Evolutionary conservation across 2,329 filamentous ascomycete species (phyloP).

Genomic region (Grosmannia serpens): DNA sequence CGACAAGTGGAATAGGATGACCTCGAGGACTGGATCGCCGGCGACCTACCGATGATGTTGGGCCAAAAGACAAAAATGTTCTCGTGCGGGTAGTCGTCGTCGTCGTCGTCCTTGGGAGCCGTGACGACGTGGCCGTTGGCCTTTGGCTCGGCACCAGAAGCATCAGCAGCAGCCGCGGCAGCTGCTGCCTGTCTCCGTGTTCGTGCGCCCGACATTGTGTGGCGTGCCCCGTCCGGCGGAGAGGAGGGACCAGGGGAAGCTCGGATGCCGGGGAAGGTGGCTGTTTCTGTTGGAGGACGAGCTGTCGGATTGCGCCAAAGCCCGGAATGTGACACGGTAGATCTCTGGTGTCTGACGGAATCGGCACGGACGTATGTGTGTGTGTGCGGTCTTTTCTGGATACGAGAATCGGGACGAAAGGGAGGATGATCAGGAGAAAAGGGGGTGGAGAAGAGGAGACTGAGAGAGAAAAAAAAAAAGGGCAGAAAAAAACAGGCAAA

Average conservation of each 20-base stretch:
- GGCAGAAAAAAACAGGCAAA: neutral
- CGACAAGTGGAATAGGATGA: too few species aligned
- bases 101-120: slow-evolving; percentile 23
- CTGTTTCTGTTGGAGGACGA: neutral
- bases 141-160: neutral
- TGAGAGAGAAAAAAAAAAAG: neutral
- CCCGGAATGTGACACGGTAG: too few species aligned
- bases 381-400: too few species aligned
- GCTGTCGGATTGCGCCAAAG: neutral
- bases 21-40: too few species aligned
- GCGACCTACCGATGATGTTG: slow-evolving; percentile 59
- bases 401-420: neutral
- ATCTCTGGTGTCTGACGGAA: too few species aligned
- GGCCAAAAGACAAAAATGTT: slow-evolving; percentile 77
- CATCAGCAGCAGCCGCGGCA: slow-evolving; percentile 13
- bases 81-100: slow-evolving; percentile 36
- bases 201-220: slow-evolving; percentile 17
- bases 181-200: slow-evolving; percentile 18
- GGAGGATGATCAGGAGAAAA: neutral
- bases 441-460: neutral
- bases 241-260: neutral
- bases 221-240: neutral
- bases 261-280: too few species aligned
- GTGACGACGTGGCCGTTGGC: slow-evolving; percentile 31
- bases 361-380: too few species aligned